These are phyloP conservation scores for Crithidia mellificae DNA, from an alignment of 208 protist species.

Conservation along the genomic window DNA sequence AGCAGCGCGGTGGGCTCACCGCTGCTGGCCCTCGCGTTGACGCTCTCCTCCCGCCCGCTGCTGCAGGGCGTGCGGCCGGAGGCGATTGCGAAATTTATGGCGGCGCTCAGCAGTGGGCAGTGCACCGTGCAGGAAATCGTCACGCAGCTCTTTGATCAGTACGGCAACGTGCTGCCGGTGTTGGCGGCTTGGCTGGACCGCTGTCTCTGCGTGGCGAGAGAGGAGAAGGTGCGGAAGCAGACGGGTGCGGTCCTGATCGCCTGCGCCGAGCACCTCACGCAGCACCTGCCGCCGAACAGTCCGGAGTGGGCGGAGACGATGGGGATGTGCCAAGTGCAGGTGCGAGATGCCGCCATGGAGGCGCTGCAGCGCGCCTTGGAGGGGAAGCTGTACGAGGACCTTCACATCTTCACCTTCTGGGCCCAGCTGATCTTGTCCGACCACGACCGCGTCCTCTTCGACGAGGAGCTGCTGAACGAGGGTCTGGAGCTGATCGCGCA, in stretches of 20 bases:
- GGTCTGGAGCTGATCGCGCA: conserved; percentile 51
- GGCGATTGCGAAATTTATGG: conserved; percentile 68
- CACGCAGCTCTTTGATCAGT: conserved; percentile 42
- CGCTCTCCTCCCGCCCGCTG: conserved; percentile 24
- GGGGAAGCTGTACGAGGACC: conserved; percentile 69
- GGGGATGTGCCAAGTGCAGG: conserved; percentile 28
- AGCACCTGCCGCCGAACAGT: conserved; percentile 14
- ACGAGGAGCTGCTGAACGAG: conserved; percentile 75
- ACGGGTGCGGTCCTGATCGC: conserved; percentile 55
- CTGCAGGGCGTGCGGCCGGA: conserved; percentile 37
- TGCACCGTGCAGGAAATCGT: conserved; percentile 35
- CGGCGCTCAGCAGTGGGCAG: conserved; percentile 28
- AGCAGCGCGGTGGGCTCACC: conserved; percentile 23
- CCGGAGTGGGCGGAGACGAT: conserved; percentile 20
- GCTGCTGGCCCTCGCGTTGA: conserved; percentile 22
- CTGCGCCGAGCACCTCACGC: conserved; percentile 22
- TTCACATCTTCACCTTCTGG: conserved; percentile 74
- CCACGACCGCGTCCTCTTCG: conserved; percentile 47
- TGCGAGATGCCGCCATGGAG: conserved; percentile 49
- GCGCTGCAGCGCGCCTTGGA: conserved; percentile 51
- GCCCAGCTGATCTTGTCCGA: conserved; percentile 71
- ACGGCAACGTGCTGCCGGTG: conserved; percentile 46
- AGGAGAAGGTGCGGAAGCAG: conserved; percentile 54
- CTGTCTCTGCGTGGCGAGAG: conserved; percentile 70
- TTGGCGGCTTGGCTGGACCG: conserved; percentile 62